A percentile compares a stretch with the other conserved stretches of the same genome.
Conservation (phyloP, 139 green algal genomes). For the Micractinium conductrix region DNA sequence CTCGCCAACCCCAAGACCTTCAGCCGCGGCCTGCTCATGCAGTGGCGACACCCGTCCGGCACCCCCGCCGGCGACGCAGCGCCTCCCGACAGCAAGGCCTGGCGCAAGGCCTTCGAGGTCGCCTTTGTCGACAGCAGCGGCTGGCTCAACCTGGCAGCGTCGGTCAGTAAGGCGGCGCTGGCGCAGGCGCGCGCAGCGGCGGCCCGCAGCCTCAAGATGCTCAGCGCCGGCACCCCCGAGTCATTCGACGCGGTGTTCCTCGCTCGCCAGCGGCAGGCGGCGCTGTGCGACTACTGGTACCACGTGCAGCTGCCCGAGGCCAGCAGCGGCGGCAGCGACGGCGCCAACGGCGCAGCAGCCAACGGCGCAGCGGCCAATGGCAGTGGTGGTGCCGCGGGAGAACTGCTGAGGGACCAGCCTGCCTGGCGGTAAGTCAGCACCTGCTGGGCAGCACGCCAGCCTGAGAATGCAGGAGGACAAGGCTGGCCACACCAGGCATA, state of each 20-base stretch:
- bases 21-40: slow-evolving; percentile 57
- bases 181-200: slow-evolving; percentile 43
- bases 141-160: slow-evolving; percentile 69
- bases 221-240: slow-evolving; percentile 58
- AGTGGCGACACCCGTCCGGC: neutral
- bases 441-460: too few relatives aligned
- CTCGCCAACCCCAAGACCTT: slow-evolving; percentile 55
- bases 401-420: slow-evolving; percentile 17
- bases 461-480: too few relatives aligned
- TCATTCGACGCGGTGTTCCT: slow-evolving; percentile 65
- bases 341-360: neutral
- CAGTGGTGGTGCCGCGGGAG: neutral
- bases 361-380: neutral
- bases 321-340: neutral
- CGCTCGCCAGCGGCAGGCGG: neutral
- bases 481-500: too few relatives aligned
- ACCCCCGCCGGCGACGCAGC: neutral
- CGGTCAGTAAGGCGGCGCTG: slow-evolving; percentile 49
- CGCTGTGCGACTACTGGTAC: slow-evolving; percentile 71
- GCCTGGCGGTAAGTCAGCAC: slow-evolving; percentile 29
- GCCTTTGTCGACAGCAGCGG: slow-evolving; percentile 72
- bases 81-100: slow-evolving; percentile 41
- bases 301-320: slow-evolving; percentile 49
- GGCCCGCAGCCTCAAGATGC: slow-evolving; percentile 48
- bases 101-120: slow-evolving; percentile 43